phyloP scores from a whole-genome alignment of 169 alveolate species.

The Plasmodium vivax region DNA sequence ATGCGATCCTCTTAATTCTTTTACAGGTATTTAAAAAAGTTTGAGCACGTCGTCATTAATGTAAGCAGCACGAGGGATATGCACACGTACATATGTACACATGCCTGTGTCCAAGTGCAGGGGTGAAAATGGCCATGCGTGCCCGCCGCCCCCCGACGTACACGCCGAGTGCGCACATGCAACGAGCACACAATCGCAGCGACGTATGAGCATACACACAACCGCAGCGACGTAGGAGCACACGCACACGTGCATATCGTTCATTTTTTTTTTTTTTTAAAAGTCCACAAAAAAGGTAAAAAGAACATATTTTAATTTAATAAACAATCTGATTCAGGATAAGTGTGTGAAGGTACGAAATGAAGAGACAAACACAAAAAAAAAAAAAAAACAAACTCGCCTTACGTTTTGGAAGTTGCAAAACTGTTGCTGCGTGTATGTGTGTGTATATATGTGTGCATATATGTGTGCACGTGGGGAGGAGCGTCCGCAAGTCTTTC shows the following conservation, averaged over 20 bases:
- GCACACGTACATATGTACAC: not conserved
- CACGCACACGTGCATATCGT: not conserved
- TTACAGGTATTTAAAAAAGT: conserved; percentile 70
- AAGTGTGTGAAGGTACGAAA: conserved; percentile 70
- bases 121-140: not conserved
- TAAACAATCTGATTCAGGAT: conserved; percentile 68
- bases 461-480: not conserved
- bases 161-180: not conserved
- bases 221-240: not conserved
- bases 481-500: not conserved
- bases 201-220: no score
- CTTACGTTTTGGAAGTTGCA: not conserved
- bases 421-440: not conserved
- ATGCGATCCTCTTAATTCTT: not conserved
- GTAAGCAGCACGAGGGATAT: conserved; percentile 5
- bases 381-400: not conserved
- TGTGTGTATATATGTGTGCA: not conserved
- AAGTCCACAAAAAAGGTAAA: conserved; percentile 70
- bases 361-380: not conserved
- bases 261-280: not conserved
- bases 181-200: no score
- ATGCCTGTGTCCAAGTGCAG: not conserved
- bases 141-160: not conserved
- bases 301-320: conserved; percentile 61
- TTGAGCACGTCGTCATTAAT: conserved; percentile 54